Evolutionary conservation across 2,329 filamentous ascomycete species (phyloP).

Genomic region (Aschersonia sp.): DNA sequence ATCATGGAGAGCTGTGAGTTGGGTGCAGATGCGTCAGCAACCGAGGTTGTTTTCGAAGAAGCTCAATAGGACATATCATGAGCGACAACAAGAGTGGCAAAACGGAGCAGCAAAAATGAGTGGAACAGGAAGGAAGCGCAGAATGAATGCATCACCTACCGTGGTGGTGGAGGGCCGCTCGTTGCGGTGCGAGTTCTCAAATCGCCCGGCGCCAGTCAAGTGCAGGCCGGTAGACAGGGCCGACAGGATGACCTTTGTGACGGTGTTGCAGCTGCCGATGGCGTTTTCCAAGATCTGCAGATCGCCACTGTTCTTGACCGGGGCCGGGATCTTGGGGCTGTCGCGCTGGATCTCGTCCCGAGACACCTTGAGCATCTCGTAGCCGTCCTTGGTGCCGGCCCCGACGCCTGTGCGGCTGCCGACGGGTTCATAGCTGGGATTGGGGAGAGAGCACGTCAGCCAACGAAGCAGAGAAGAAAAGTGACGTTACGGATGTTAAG

Average conservation of each 20-base stretch:
- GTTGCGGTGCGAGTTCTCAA: conserved; percentile 36
- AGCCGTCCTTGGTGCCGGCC: conserved; percentile 32
- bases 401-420: conserved; percentile 32
- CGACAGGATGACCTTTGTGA: conserved; percentile 35
- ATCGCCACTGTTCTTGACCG: conserved; percentile 32
- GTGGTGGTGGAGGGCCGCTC: conserved; percentile 32
- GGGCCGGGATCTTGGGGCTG: conserved; percentile 28
- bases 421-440: conserved; percentile 29
- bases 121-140: background rate
- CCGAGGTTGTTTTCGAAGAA: background rate
- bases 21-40: background rate
- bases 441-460: too few relatives aligned
- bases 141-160: conserved; percentile 2
- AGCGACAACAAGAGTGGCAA: background rate
- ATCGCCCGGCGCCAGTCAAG: conserved; percentile 28
- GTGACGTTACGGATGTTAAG: background rate
- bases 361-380: conserved; percentile 38
- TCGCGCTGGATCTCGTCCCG: conserved; percentile 33
- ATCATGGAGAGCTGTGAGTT: conserved; percentile 29
- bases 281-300: conserved; percentile 32
- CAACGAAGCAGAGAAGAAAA: too few relatives aligned
- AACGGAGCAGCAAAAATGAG: background rate
- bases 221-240: conserved; percentile 31
- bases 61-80: too few relatives aligned
- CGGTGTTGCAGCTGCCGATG: conserved; percentile 33